Conservation (phyloP, 176 grass and related monocot species). For the Themeda triandra region DNA sequence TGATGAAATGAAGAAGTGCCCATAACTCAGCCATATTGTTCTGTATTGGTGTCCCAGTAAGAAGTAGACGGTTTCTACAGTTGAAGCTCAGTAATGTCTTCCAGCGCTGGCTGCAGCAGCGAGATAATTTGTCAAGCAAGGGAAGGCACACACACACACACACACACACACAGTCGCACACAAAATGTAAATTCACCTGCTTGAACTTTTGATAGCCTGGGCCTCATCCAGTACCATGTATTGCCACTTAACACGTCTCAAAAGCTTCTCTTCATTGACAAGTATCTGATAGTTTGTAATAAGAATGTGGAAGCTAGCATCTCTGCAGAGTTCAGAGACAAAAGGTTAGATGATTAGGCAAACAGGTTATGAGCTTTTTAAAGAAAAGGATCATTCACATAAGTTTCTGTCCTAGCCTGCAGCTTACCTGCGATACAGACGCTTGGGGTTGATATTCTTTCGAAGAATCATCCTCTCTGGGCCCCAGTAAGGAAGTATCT, state of each 20-base stretch:
- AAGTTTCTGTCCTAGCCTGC: background rate
- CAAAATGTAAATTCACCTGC: conserved; percentile 49
- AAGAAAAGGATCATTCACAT: background rate
- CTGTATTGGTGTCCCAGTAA: conserved; percentile 97
- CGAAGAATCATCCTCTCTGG: conserved; percentile 75
- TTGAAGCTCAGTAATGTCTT: conserved; percentile 96
- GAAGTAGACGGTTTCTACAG: conserved; percentile 98
- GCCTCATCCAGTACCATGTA: conserved; percentile 99
- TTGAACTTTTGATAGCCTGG: conserved; percentile 99
- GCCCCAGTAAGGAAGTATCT: conserved; percentile 97
- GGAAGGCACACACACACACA: background rate
- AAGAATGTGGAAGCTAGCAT: conserved; percentile 94
- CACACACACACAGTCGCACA: too few species aligned
- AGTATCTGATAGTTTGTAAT: conserved; percentile 99
- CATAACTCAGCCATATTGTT: conserved; percentile 99
- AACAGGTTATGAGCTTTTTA: background rate
- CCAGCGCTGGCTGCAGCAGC: conserved; percentile 87
- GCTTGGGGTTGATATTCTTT: conserved; percentile 96
- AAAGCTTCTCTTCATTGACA: conserved; percentile 95
- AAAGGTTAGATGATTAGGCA: conserved; percentile 24
- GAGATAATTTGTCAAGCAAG: conserved; percentile 27
- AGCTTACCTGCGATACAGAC: conserved; percentile 85
- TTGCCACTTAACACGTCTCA: conserved; percentile 96
- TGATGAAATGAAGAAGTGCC: conserved; percentile 99
- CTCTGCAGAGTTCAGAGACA: conserved; percentile 47